A percentile compares a stretch with the other conserved stretches of the same genome.
Conservation (phyloP, 2,329 filamentous ascomycete species). For the Fusarium abutilonis region DNA sequence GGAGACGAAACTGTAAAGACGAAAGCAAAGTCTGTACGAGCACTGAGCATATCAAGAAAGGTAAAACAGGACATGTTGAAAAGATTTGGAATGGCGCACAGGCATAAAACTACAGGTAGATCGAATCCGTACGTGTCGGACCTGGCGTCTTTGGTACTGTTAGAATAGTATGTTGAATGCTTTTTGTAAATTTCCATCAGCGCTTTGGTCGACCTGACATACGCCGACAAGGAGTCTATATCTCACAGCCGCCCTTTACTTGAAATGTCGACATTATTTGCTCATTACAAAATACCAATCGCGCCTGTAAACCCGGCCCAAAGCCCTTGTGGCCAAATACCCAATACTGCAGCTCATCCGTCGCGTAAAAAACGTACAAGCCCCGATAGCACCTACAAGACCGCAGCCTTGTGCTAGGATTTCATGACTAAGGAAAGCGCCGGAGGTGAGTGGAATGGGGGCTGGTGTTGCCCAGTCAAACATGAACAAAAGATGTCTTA, state of each 20-base stretch:
- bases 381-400: slow-evolving; percentile 3
- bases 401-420: slow-evolving; percentile 7
- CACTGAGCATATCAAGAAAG: slow-evolving; percentile 6
- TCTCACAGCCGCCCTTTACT: slow-evolving; percentile 6
- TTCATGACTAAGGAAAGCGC: slow-evolving; percentile 34
- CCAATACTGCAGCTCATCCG: slow-evolving; percentile 28
- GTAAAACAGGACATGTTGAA: neutral
- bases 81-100: slow-evolving; percentile 6
- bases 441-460: slow-evolving; percentile 23
- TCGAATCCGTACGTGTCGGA: neutral
- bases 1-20: slow-evolving; percentile 31
- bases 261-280: slow-evolving; percentile 24
- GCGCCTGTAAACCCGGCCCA: slow-evolving; percentile 19
- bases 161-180: slow-evolving; percentile 27
- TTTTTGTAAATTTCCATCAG: slow-evolving; percentile 25
- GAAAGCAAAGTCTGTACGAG: neutral
- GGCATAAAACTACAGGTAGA: slow-evolving; percentile 8
- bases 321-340: slow-evolving; percentile 16
- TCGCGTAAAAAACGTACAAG: slow-evolving; percentile 18
- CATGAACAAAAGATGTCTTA: slow-evolving; percentile 31
- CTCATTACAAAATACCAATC: slow-evolving; percentile 34
- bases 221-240: slow-evolving; percentile 15
- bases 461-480: slow-evolving; percentile 17
- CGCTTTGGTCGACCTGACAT: slow-evolving; percentile 17
- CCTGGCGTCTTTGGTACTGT: neutral